Conservation (phyloP, 176 grass and related monocot genomes). For the Ananas comosus region DNA sequence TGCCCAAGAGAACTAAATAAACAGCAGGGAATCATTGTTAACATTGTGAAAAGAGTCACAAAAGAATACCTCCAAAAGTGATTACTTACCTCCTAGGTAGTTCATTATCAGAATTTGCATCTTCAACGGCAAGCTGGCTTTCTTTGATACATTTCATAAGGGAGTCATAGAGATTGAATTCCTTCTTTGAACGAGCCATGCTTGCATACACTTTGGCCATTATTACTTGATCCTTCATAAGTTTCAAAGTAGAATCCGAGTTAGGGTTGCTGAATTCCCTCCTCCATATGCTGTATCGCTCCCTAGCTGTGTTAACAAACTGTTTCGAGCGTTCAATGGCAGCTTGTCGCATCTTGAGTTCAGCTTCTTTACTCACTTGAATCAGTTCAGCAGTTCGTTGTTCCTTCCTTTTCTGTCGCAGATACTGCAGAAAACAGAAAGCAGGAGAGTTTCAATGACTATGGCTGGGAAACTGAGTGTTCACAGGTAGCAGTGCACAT, state of each 20-base stretch:
- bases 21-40: conserved; percentile 19
- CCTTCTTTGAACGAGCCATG: conserved; percentile 51
- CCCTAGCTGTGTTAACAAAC: conserved; percentile 45
- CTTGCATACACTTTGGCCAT: conserved; percentile 79
- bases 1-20: conserved; percentile 61
- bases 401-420: conserved; percentile 56
- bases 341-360: conserved; percentile 32
- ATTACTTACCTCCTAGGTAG: conserved; percentile 42
- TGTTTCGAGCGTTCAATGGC: conserved; percentile 49
- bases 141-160: conserved; percentile 67
- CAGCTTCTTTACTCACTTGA: conserved; percentile 46
- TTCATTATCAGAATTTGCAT: conserved; percentile 47
- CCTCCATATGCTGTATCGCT: conserved; percentile 74
- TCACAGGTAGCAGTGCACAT: background rate
- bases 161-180: conserved; percentile 39
- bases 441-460: no score
- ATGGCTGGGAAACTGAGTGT: background rate
- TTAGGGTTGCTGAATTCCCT: conserved; percentile 37
- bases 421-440: conserved; percentile 27
- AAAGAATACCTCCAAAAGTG: background rate
- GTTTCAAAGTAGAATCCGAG: conserved; percentile 49
- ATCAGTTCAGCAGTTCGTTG: conserved; percentile 41
- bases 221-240: conserved; percentile 81
- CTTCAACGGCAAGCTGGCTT: conserved; percentile 40
- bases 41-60: conserved; percentile 9